These are phyloP conservation scores for Linderina pennispora DNA, from an alignment of 192 early-diverging fungal genomes.

Conservation along the genomic window DNA sequence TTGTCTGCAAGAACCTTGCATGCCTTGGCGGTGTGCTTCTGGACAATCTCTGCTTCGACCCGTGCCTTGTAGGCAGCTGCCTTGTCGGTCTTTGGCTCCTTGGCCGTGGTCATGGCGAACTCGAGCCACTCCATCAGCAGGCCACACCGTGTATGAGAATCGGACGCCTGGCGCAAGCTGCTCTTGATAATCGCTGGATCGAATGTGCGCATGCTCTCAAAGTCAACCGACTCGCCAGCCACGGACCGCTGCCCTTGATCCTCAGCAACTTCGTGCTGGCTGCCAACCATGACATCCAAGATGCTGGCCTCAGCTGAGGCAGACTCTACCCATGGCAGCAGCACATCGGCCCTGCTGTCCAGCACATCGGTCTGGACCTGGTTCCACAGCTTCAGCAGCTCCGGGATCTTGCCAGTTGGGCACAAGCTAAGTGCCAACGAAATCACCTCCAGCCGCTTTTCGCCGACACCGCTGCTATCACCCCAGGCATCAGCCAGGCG, in stretches of 20 bases:
- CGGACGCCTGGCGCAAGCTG: constrained; percentile 2
- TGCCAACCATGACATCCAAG: background rate
- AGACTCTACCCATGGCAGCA: background rate
- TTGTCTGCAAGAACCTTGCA: background rate
- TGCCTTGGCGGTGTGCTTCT: constrained; percentile 5
- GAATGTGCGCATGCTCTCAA: constrained; percentile 24
- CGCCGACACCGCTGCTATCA: background rate
- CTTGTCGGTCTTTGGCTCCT: constrained; percentile 1
- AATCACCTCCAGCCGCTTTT: constrained; percentile 12
- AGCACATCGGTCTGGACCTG: background rate
- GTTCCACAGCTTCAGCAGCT: constrained; percentile 19
- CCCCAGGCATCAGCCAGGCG: constrained; percentile 3
- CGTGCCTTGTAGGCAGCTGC: constrained; percentile 1
- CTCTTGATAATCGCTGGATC: constrained; percentile 34
- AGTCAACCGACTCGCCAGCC: background rate
- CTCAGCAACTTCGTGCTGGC: background rate
- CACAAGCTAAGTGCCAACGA: constrained; percentile 29
- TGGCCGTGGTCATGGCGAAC: constrained; percentile 22
- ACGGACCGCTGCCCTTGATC: background rate
- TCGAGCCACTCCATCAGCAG: constrained; percentile 36
- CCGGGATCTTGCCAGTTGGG: constrained; percentile 14
- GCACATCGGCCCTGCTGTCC: background rate
- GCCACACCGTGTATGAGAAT: background rate
- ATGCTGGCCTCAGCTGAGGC: background rate
- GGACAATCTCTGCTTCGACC: constrained; percentile 15